Conservation (phyloP, 202 grass and related monocot genomes). For the Eragrostis tef region DNA sequence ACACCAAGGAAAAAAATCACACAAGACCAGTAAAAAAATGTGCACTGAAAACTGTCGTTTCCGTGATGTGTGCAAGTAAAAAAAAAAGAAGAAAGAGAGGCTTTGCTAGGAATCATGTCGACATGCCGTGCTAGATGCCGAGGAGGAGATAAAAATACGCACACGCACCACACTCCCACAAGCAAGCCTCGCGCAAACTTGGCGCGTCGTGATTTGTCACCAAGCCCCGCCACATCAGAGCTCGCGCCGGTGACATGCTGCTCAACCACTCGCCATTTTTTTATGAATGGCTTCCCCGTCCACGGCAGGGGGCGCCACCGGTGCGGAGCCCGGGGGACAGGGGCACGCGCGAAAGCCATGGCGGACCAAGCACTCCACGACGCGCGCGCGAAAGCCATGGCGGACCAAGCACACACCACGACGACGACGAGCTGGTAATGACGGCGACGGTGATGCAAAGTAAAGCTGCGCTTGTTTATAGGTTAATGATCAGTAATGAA, state of each 20-base stretch:
- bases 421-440: background rate
- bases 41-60: background rate
- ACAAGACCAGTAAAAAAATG: background rate
- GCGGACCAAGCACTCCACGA: conserved; percentile 15
- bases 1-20: background rate
- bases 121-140: conserved; percentile 14
- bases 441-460: background rate
- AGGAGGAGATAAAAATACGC: background rate
- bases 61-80: background rate
- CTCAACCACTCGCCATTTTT: background rate
- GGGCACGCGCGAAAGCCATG: background rate
- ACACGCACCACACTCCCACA: background rate
- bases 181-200: background rate
- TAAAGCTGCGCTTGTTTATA: conserved; percentile 12
- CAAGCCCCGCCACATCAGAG: background rate
- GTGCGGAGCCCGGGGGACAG: conserved; percentile 11
- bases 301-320: background rate
- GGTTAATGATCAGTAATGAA: too few species aligned
- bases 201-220: background rate
- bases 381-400: background rate
- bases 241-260: background rate
- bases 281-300: background rate
- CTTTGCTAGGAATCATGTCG: conserved; percentile 17
- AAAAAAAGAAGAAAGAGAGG: background rate
- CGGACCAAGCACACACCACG: conserved; percentile 24